Conservation (phyloP, 257 asterid species). For the Nicotiana undulata region DNA sequence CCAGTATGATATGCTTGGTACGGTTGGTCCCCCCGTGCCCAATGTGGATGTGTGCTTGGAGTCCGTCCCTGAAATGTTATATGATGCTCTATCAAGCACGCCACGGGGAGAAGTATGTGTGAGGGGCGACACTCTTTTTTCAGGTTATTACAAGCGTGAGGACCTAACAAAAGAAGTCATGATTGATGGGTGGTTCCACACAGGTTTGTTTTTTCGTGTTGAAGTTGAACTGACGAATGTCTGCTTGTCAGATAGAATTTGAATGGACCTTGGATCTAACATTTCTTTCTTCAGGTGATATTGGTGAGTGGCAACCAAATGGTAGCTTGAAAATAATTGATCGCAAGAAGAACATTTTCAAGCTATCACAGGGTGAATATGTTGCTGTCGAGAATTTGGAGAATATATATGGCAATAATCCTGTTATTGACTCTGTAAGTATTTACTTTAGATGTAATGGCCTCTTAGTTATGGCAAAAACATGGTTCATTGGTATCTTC, state of each 20-base stretch:
- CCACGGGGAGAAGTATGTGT: constrained; percentile 94
- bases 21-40: constrained; percentile 97
- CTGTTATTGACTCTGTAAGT: constrained; percentile 68
- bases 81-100: constrained; percentile 72
- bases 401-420: constrained; percentile 57
- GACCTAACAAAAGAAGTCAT: constrained; percentile 89
- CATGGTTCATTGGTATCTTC: background rate
- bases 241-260: background rate
- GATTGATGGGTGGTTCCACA: constrained; percentile 93
- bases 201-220: constrained; percentile 45
- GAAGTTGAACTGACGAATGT: background rate
- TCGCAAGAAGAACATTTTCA: constrained; percentile 93
- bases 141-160: constrained; percentile 88
- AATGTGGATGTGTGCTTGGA: constrained; percentile 88
- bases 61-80: constrained; percentile 97
- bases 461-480: background rate
- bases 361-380: constrained; percentile 97
- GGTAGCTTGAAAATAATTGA: constrained; percentile 91
- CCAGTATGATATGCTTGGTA: constrained; percentile 69
- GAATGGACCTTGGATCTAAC: background rate
- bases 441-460: background rate
- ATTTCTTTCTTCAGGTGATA: constrained; percentile 52
- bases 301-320: constrained; percentile 90
- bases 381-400: constrained; percentile 98
- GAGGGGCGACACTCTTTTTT: constrained; percentile 69